phyloP scores from a whole-genome alignment of 2,329 filamentous ascomycete species.

The Exophiala spinifera region DNA sequence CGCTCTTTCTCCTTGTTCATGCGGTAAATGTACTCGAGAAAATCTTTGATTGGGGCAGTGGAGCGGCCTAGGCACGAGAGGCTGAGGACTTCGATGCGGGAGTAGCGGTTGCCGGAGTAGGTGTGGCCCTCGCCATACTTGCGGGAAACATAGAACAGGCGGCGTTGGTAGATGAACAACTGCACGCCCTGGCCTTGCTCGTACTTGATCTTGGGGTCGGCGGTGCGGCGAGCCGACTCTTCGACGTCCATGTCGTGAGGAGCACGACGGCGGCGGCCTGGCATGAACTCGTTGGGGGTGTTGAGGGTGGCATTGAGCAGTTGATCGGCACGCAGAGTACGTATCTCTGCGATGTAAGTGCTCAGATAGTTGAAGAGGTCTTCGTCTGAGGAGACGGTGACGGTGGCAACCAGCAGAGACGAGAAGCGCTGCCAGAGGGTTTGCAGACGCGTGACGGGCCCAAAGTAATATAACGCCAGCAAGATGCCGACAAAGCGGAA shows the following conservation, averaged over 20 bases:
- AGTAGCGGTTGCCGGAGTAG: slow-evolving; percentile 27
- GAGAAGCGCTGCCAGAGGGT: slow-evolving; percentile 26
- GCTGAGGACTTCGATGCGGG: slow-evolving; percentile 22
- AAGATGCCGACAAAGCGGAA: slow-evolving; percentile 28
- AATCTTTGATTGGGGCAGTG: slow-evolving; percentile 25
- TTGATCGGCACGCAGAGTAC: slow-evolving; percentile 25
- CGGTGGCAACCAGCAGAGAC: slow-evolving; percentile 24
- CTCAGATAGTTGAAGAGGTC: slow-evolving; percentile 29
- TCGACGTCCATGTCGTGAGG: slow-evolving; percentile 20
- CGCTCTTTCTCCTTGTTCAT: slow-evolving; percentile 28
- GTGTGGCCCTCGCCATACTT: slow-evolving; percentile 26
- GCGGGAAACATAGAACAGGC: slow-evolving; percentile 22
- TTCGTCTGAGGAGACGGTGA: slow-evolving; percentile 28
- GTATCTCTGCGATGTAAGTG: slow-evolving; percentile 22
- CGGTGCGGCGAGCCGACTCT: slow-evolving; percentile 18
- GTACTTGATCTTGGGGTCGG: slow-evolving; percentile 29
- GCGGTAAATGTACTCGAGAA: slow-evolving; percentile 26
- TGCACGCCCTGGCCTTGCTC: slow-evolving; percentile 28
- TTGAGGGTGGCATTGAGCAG: slow-evolving; percentile 27
- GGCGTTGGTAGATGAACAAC: slow-evolving; percentile 26
- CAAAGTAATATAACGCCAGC: slow-evolving; percentile 29
- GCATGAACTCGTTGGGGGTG: slow-evolving; percentile 16
- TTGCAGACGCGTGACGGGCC: slow-evolving; percentile 24
- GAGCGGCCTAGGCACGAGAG: slow-evolving; percentile 27
- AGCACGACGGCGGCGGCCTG: slow-evolving; percentile 17